Base-by-base conservation (phyloP, 129 eudicot species). In the Gnaphalium uliginosum region DNA sequence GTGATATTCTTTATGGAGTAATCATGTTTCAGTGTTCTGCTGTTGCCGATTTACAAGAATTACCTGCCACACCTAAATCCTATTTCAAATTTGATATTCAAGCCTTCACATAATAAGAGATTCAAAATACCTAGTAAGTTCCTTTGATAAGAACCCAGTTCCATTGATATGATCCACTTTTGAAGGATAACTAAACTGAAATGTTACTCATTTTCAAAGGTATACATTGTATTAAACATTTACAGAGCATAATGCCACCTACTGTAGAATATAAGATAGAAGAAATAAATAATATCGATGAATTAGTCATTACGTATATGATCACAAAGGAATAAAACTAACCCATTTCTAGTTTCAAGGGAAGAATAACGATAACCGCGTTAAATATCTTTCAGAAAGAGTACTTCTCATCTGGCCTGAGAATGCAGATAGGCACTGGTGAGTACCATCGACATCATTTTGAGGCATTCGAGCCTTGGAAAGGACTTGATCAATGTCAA, bases 231-330 rank as follows among this genome's bases (percentile, higher is more conserved):
- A 68, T 61, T 71, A 71, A 78, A 37, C 79, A 73, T 73, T 73
- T 79, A 79, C 83, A 79, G 74, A 73, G 37, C 79, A 79, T 35
- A 79, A 79, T 66, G 64, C 68, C 68, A 76, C 75, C 85, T 76
- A 82, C 1, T 22, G 41, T 65, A 71, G 56, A 60, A 65, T 46
- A 74, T 56, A 63, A 53, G 30, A 63, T 65, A 26, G 14, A 61
- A 51, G 63, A 70, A 75, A 70, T 18, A 46, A 74, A 64, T 64
- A 64, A 67, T 53, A 79, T 35, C 18, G 56, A 46, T 13, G 51
- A 43, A 43, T 13, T 43, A 43, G 51, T 13, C 18, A 43, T 43
- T 5, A 43, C 5, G 18, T 11, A 13, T 43, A 13, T 0, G 51
- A 43, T 43, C 51, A 13, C 18, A 43, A 43, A 43, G 51, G 51